A percentile compares a stretch with the other conserved stretches of the same genome.
phyloP scores from a whole-genome alignment of 371 early-diverging fungal species.

The Mucor ambiguus region DNA sequence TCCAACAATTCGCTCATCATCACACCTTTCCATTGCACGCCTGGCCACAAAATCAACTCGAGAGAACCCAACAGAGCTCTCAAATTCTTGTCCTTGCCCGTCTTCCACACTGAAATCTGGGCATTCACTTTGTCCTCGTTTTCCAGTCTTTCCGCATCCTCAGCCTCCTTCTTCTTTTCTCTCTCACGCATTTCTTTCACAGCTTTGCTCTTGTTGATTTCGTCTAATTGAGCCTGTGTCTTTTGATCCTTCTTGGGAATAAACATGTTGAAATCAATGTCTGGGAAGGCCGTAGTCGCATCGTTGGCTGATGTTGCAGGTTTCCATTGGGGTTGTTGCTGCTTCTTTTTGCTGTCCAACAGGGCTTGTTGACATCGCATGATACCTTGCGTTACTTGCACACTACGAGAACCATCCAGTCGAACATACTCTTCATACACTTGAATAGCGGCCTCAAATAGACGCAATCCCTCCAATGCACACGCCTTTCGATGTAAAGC shows the following conservation, averaged over 20 bases:
- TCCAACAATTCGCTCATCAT: constrained; percentile 84
- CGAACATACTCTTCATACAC: constrained; percentile 69
- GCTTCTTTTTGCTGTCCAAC: constrained; percentile 12
- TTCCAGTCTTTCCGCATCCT: constrained; percentile 77
- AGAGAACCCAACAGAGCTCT: constrained; percentile 87
- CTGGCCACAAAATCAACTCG: constrained; percentile 81
- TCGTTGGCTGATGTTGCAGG: constrained; percentile 2
- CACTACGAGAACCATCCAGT: constrained; percentile 45
- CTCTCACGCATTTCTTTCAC: constrained; percentile 75
- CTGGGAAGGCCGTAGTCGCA: constrained; percentile 15
- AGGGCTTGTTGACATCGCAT: constrained; percentile 40
- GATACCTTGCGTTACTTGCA: constrained; percentile 51
- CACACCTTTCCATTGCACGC: constrained; percentile 73
- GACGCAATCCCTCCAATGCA: constrained; percentile 82
- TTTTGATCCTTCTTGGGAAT: constrained; percentile 4
- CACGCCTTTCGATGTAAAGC: constrained; percentile 64
- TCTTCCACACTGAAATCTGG: constrained; percentile 70
- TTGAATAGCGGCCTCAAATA: constrained; percentile 72
- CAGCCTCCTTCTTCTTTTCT: constrained; percentile 69
- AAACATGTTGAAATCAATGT: constrained; percentile 29
- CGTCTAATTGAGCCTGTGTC: constrained; percentile 18
- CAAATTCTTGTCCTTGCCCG: constrained; percentile 88
- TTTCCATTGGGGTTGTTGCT: constrained; percentile 12
- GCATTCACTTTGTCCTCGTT: constrained; percentile 83
- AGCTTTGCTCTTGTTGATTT: constrained; percentile 51